These are phyloP conservation scores for Crucibulum parvulum DNA, from an alignment of 1,284 basidiomycete genomes.

Conservation along the genomic window DNA sequence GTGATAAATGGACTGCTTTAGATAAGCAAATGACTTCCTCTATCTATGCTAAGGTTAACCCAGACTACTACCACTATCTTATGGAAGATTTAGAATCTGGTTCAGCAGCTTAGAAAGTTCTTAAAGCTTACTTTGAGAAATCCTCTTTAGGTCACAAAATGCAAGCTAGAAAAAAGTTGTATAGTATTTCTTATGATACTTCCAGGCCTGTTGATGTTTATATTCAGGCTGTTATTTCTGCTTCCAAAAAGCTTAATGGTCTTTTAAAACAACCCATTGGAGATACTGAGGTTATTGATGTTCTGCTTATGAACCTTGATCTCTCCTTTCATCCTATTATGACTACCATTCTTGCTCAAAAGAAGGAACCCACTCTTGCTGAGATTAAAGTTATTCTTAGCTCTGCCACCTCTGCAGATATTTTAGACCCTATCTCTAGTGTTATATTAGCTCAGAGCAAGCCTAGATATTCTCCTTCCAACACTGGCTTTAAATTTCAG, in stretches of 20 bases:
- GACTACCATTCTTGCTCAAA: conserved; percentile 12
- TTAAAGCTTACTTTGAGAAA: conserved; percentile 13
- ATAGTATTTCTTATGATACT: conserved; percentile 13
- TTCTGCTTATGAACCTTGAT: conserved; percentile 28
- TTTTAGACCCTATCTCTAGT: no score
- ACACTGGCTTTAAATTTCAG: no score
- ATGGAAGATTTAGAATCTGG: conserved; percentile 13
- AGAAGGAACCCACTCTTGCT: conserved; percentile 12
- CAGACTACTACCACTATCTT: conserved; percentile 13
- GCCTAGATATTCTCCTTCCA: no score
- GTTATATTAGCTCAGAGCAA: no score
- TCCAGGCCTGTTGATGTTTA: conserved; percentile 14
- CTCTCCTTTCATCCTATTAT: conserved; percentile 16
- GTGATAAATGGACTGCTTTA: background rate
- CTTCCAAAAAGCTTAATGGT: conserved; percentile 8
- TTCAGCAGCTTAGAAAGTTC: conserved; percentile 6
- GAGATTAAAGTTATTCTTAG: conserved; percentile 11
- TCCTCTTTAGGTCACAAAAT: conserved; percentile 8
- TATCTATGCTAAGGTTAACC: conserved; percentile 3
- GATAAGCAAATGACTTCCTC: conserved; percentile 8
- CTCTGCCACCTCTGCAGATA: conserved; percentile 2
- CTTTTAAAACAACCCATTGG: conserved; percentile 10
- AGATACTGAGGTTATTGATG: conserved; percentile 22
- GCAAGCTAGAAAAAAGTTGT: conserved; percentile 8
- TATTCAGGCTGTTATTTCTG: conserved; percentile 12